Conservation (phyloP, 306 rosid genomes). For the Cicer arietinum region DNA sequence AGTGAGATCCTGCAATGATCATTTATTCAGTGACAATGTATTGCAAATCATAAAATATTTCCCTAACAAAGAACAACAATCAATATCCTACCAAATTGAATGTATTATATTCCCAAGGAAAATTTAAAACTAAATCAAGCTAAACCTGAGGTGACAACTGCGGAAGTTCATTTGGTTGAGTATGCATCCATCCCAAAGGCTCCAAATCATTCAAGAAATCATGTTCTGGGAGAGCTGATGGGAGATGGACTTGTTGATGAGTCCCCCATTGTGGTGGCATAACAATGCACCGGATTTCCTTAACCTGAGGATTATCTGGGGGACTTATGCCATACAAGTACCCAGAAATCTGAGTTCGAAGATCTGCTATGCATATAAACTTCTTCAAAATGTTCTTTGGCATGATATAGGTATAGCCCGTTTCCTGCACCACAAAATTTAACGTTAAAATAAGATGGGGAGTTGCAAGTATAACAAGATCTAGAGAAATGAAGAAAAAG, state of each 20-base stretch:
- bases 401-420: conserved; percentile 99
- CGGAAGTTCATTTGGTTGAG: conserved; percentile 99
- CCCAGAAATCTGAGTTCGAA: conserved; percentile 94
- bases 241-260: conserved; percentile 97
- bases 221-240: conserved; percentile 93
- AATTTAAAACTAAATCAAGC: conserved; percentile 3
- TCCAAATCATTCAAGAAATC: conserved; percentile 96
- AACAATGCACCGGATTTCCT: conserved; percentile 94
- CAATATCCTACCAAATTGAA: too few relatives aligned
- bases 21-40: conserved; percentile 26
- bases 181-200: conserved; percentile 99
- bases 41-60: background rate
- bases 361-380: conserved; percentile 97
- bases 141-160: conserved; percentile 96
- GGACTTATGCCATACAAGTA: conserved; percentile 96
- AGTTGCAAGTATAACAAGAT: background rate
- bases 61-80: background rate
- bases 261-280: conserved; percentile 99
- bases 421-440: conserved; percentile 73
- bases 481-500: conserved; percentile 18
- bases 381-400: conserved; percentile 97
- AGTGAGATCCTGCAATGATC: conserved; percentile 82
- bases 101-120: background rate
- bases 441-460: conserved; percentile 31
- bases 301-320: conserved; percentile 98